phyloP scores from a whole-genome alignment of 192 early-diverging fungal species.

The Backusella parvicylindrica region DNA sequence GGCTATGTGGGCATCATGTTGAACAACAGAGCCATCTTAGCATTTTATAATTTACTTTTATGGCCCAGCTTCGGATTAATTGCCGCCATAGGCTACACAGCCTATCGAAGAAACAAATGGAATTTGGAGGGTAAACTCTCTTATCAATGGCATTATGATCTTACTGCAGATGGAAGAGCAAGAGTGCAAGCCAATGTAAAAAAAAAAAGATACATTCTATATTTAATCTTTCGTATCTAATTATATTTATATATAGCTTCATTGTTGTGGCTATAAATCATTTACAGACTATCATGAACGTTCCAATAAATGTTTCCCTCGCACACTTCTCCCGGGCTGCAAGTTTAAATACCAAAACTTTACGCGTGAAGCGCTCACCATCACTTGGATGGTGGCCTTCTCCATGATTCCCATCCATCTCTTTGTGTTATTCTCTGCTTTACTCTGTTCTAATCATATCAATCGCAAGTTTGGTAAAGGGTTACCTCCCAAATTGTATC shows the following conservation, averaged over 20 bases:
- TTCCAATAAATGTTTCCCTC: conserved; percentile 47
- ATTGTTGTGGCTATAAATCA: conserved; percentile 47
- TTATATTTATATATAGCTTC: too few species aligned
- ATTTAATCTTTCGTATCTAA: too few species aligned
- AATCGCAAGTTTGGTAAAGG: conserved; percentile 38
- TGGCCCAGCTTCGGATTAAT: conserved; percentile 48
- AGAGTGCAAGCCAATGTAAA: conserved; percentile 32
- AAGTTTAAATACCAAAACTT: conserved; percentile 37
- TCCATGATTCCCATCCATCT: conserved; percentile 36
- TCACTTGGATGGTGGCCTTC: conserved; percentile 43
- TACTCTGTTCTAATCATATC: conserved; percentile 50
- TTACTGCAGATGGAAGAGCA: conserved; percentile 21
- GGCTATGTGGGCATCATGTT: conserved; percentile 47
- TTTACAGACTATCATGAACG: conserved; percentile 44
- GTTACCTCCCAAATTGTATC: conserved; percentile 37
- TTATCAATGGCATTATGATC: conserved; percentile 35
- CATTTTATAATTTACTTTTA: conserved; percentile 40
- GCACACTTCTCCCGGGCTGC: conserved; percentile 42
- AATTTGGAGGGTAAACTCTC: conserved; percentile 33
- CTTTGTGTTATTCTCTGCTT: conserved; percentile 36
- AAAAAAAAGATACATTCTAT: too few species aligned
- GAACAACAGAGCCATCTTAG: conserved; percentile 41
- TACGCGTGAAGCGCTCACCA: conserved; percentile 30
- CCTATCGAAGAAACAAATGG: conserved; percentile 37
- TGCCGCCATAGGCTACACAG: conserved; percentile 43